These are phyloP conservation scores for Cryptococcus floricola DNA, from an alignment of 1,284 basidiomycete species.

Conservation along the genomic window DNA sequence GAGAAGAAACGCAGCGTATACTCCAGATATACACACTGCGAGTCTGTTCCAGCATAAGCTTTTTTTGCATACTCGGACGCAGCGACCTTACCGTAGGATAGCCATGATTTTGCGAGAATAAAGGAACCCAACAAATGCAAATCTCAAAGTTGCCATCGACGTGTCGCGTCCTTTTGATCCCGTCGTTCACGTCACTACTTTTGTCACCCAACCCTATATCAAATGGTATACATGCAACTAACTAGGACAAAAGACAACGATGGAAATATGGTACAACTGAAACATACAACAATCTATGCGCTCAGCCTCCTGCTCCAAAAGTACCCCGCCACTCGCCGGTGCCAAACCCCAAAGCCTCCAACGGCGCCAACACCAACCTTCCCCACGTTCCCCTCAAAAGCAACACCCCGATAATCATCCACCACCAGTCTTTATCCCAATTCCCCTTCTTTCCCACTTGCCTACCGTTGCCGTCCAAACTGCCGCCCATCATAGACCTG, in stretches of 20 bases:
- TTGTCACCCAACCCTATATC: too few relatives aligned
- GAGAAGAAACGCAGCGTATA: conserved; percentile 54
- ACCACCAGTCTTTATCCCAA: conserved; percentile 41
- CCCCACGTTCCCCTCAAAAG: conserved; percentile 44
- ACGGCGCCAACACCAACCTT: conserved; percentile 24
- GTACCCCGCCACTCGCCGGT: conserved; percentile 17
- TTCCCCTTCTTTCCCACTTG: conserved; percentile 9
- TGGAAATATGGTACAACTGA: background rate
- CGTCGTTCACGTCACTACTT: background rate
- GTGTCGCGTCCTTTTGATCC: too few relatives aligned
- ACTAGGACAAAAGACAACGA: background rate
- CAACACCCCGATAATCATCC: conserved; percentile 43
- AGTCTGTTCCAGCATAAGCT: conserved; percentile 22
- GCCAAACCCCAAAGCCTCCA: conserved; percentile 29
- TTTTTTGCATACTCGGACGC: background rate
- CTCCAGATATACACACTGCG: conserved; percentile 45
- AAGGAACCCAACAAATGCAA: too few relatives aligned
- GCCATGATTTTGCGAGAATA: background rate
- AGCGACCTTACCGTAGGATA: conserved; percentile 4
- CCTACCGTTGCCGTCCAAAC: conserved; percentile 1
- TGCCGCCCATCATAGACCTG: conserved; percentile 1
- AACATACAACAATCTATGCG: background rate
- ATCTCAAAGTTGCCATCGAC: too few relatives aligned
- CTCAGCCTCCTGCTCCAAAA: conserved; percentile 13
- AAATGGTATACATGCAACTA: too few relatives aligned